Percentiles rank a stretch among this genome's conserved stretches.
phyloP scores from a whole-genome alignment of 352 stramenopile species.

The Pythium insidiosum region DNA sequence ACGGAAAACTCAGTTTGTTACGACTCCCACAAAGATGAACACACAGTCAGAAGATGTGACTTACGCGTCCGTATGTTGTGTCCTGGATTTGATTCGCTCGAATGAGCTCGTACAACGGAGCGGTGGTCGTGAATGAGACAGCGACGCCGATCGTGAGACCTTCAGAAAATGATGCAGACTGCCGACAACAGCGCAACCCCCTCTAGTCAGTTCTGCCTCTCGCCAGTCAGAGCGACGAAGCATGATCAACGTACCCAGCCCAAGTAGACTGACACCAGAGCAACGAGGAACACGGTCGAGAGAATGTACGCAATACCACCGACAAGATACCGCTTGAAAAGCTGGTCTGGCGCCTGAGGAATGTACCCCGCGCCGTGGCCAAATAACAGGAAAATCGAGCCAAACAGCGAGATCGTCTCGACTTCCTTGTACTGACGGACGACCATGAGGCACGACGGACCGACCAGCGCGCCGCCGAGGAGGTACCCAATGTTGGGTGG shows the following conservation, averaged over 20 bases:
- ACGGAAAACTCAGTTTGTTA: no score
- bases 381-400: slow-evolving; percentile 91
- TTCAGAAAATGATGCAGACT: slow-evolving; percentile 65
- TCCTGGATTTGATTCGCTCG: slow-evolving; percentile 74
- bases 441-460: slow-evolving; percentile 80
- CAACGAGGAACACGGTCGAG: slow-evolving; percentile 60
- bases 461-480: slow-evolving; percentile 84
- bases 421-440: slow-evolving; percentile 88
- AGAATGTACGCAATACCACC: slow-evolving; percentile 68
- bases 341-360: slow-evolving; percentile 49
- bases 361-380: slow-evolving; percentile 76
- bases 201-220: no score
- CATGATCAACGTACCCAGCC: slow-evolving; percentile 42
- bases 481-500: slow-evolving; percentile 90
- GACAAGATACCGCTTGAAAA: slow-evolving; percentile 67
- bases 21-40: not conserved
- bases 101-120: slow-evolving; percentile 77
- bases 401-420: slow-evolving; percentile 91
- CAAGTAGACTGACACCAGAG: slow-evolving; percentile 59
- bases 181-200: no score
- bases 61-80: slow-evolving; percentile 67
- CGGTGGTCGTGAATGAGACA: slow-evolving; percentile 80
- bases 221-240: no score
- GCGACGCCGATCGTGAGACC: slow-evolving; percentile 69
- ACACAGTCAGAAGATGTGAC: slow-evolving; percentile 2